Evolutionary conservation across 163 green algal species (phyloP).

Genomic region (Scenedesmus sp.): DNA sequence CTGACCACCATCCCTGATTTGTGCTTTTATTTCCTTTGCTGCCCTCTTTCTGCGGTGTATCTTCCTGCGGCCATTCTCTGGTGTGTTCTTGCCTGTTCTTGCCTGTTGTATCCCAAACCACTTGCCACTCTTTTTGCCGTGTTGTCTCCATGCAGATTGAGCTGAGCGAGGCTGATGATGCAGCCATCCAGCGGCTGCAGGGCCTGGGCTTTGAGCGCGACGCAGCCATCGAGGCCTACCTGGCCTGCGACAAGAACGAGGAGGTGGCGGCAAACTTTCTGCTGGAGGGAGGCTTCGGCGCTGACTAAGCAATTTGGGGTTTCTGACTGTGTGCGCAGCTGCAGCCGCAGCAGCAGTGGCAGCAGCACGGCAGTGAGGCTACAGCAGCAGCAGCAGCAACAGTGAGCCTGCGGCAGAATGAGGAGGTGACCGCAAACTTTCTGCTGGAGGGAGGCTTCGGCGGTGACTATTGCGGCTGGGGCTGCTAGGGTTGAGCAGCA

Average conservation of each 20-base stretch:
- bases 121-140: not conserved
- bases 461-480: not conserved
- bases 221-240: slow-evolving; percentile 92
- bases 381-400: too few species aligned
- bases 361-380: too few species aligned
- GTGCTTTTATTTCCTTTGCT: too few species aligned
- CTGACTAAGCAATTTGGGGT: too few species aligned
- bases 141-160: slow-evolving; percentile 57
- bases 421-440: slow-evolving; percentile 97
- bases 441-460: slow-evolving; percentile 81
- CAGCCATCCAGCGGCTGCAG: slow-evolving; percentile 79
- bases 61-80: not conserved
- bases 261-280: slow-evolving; percentile 98
- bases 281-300: slow-evolving; percentile 71
- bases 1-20: too few species aligned
- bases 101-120: not conserved
- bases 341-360: too few species aligned
- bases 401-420: slow-evolving; percentile 69
- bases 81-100: too few species aligned
- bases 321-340: too few species aligned
- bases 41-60: not conserved
- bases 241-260: slow-evolving; percentile 98
- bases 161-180: slow-evolving; percentile 87
- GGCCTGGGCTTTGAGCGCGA: slow-evolving; percentile 92
- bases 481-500: not conserved